Percentiles rank a stretch among this genome's conserved stretches.
Conservation (phyloP, 768 basidiomycete genomes). For the Cystofilobasidium bisporidii region DNA sequence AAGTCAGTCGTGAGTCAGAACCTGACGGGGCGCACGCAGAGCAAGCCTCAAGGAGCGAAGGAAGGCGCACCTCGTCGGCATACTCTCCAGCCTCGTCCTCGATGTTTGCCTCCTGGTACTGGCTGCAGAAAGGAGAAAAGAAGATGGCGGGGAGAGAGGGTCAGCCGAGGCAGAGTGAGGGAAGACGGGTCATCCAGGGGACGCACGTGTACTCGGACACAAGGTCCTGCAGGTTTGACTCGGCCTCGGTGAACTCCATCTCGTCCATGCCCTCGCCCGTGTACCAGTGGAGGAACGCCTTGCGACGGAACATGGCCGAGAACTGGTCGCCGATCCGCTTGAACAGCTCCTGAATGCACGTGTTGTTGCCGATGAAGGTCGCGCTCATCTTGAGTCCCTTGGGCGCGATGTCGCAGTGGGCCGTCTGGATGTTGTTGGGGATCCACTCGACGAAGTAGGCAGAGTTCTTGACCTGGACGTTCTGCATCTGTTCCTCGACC, state of each 20-base stretch:
- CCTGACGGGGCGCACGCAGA: too few species aligned
- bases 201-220: constrained; percentile 64
- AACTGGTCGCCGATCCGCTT: constrained; percentile 98
- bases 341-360: constrained; percentile 95
- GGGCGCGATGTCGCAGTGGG: constrained; percentile 75
- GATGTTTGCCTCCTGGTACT: constrained; percentile 23
- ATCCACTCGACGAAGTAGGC: constrained; percentile 99
- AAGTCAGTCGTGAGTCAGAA: too few species aligned
- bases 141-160: neutral
- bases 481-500: constrained; percentile 98
- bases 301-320: constrained; percentile 49
- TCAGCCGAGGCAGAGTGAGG: neutral
- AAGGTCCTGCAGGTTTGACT: constrained; percentile 57
- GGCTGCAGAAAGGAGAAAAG: neutral
- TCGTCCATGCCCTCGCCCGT: constrained; percentile 96
- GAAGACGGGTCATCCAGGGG: neutral
- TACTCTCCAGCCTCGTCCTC: constrained; percentile 11
- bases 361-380: constrained; percentile 95
- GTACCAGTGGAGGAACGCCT: constrained; percentile 85
- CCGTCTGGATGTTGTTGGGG: constrained; percentile 95
- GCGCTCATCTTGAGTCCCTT: constrained; percentile 93
- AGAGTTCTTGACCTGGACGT: constrained; percentile 85
- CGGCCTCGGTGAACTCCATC: constrained; percentile 27
- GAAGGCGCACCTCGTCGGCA: neutral
- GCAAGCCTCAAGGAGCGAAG: too few species aligned